A percentile compares a stretch with the other conserved stretches of the same genome.
Conservation (phyloP, 2,329 filamentous ascomycete species). For the Bipolaris bicolor region DNA sequence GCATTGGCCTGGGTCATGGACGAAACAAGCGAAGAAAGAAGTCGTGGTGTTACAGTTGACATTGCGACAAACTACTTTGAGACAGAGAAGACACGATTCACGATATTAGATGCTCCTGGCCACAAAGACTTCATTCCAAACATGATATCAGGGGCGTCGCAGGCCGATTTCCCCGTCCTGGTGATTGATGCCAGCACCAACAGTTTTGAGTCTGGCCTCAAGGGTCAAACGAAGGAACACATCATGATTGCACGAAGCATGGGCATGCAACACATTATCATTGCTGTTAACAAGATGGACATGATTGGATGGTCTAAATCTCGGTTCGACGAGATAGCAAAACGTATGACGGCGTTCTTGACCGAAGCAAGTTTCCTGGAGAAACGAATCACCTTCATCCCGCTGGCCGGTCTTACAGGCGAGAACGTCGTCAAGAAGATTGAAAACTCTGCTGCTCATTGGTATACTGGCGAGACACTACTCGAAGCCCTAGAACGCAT, state of each 20-base stretch:
- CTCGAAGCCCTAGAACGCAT: slow-evolving; percentile 85
- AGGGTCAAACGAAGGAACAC: slow-evolving; percentile 93
- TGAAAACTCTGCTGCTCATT: slow-evolving; percentile 61
- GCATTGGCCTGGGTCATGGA: slow-evolving; percentile 97
- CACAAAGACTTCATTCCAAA: slow-evolving; percentile 97
- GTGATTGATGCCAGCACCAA: slow-evolving; percentile 91
- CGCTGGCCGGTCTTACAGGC: slow-evolving; percentile 86
- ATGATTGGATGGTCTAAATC: slow-evolving; percentile 81
- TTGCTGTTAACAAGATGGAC: slow-evolving; percentile 96
- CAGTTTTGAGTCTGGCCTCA: slow-evolving; percentile 91
- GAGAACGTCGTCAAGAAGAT: slow-evolving; percentile 77
- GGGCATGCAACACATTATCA: slow-evolving; percentile 84
- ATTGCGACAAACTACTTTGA: slow-evolving; percentile 95
- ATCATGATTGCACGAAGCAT: slow-evolving; percentile 87
- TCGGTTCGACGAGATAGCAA: slow-evolving; percentile 82
- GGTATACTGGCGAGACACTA: slow-evolving; percentile 82
- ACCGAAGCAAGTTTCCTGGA: slow-evolving; percentile 78
- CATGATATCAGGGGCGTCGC: slow-evolving; percentile 96
- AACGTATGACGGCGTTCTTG: slow-evolving; percentile 84
- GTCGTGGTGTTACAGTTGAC: slow-evolving; percentile 92
- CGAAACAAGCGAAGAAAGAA: slow-evolving; percentile 85
- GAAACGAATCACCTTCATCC: slow-evolving; percentile 84
- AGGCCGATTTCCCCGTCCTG: slow-evolving; percentile 93
- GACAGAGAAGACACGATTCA: slow-evolving; percentile 84
- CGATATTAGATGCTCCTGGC: slow-evolving; percentile 92